phyloP scores from a whole-genome alignment of 257 asterid species.

The Solanum corneliomulleri region DNA sequence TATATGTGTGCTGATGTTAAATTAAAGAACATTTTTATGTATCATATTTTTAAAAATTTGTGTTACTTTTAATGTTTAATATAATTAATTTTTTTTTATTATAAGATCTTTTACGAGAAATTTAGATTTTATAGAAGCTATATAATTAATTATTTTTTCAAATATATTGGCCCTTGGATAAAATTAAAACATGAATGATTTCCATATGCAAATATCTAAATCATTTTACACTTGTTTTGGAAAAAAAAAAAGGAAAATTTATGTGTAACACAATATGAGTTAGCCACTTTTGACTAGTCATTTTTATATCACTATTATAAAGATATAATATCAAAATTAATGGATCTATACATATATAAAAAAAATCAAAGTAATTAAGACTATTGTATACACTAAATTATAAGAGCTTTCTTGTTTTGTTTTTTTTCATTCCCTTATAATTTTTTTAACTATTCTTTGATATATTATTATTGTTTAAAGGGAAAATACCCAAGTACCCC shows the following conservation, averaged over 20 bases:
- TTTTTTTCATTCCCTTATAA: neutral
- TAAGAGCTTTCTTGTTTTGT: no score
- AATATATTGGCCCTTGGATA: neutral
- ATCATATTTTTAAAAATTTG: accelerated
- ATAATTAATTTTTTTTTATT: neutral
- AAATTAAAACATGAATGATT: neutral
- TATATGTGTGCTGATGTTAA: neutral
- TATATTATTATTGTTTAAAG: neutral
- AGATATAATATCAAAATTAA: neutral
- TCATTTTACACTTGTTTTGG: neutral
- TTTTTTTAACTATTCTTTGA: neutral
- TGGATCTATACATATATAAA: neutral
- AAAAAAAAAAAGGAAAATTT: no score
- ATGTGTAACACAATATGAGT: neutral
- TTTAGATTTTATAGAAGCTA: neutral
- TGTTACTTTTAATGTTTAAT: neutral
- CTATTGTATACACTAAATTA: neutral
- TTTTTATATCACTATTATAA: neutral
- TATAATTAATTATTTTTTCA: neutral
- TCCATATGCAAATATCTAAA: neutral
- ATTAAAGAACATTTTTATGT: no score
- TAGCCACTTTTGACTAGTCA: neutral
- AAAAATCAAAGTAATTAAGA: neutral
- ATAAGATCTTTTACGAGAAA: neutral
- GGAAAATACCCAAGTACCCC: no score